Base-by-base conservation (phyloP, 805 yeast genomes). In the Komagataella pastoris region DNA sequence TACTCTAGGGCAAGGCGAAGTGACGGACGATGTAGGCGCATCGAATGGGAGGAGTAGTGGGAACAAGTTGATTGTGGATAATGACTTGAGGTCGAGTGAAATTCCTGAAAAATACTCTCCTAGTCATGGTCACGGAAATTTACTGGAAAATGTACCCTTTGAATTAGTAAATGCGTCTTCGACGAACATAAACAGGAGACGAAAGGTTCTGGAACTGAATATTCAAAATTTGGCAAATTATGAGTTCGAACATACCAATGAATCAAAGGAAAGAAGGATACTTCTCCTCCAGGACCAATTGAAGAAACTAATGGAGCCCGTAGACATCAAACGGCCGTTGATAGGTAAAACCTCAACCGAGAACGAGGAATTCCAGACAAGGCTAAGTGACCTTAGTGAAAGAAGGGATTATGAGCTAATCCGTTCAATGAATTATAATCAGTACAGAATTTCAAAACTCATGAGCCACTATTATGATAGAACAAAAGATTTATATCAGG, bases 331-430 rank as follows among this genome's bases (percentile, higher is more conserved):
- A 30, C 14, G 8, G 14, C 40, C 14, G 14, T 30, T 30, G 14
- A 14, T 30, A 30, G 40, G 40, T 4, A 30, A 30, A 8, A 8
- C 5, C n/a, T 43, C 7, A 43, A 44, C 47, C n/a, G 40, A 21
- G 2, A 24, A 47, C 24, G 40, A 17, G 10, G 49, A 45, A 30
- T 36, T 51, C 6, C 36, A 18, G 43, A 60, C 61, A 17, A 18
- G 24, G 3, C 60, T 57, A 18, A 58, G 58, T 30, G 73, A 70
- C 54, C 49, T 68, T 44, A 53, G 53, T 3, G 74, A 71, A 49
- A 51, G 50, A 44, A 56, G 67, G 48, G 73, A 69, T 51, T 63
- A 54, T 49, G 68, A 65, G 47, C 40, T 69, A 6, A 48, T 61
- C 7, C 55, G 66, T 24, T 54, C 63, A 17, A 59, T 62, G 46